Conservation (phyloP, 176 grass and related monocot genomes). For the Cocos nucifera region DNA sequence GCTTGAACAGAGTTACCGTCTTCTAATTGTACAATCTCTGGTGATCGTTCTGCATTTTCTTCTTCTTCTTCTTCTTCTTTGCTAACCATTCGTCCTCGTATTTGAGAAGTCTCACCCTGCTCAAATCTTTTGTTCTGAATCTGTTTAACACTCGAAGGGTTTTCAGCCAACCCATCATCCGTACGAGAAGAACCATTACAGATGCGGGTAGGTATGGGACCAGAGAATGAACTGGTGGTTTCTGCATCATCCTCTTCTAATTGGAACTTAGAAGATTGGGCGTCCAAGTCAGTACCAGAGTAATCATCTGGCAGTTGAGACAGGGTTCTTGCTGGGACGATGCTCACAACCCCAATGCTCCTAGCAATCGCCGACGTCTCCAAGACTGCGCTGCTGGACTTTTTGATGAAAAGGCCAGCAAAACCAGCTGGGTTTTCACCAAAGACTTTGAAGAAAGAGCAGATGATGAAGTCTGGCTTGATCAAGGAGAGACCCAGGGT, state of each 20-base stretch:
- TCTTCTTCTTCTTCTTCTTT: constrained; percentile 3
- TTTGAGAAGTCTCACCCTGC: neutral
- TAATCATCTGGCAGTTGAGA: constrained; percentile 38
- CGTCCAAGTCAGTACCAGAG: constrained; percentile 53
- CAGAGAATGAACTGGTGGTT: constrained; percentile 57
- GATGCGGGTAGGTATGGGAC: constrained; percentile 31
- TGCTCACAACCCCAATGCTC: constrained; percentile 79
- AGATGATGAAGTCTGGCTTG: constrained; percentile 88
- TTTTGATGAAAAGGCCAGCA: constrained; percentile 71
- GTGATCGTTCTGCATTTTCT: neutral
- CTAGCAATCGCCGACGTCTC: constrained; percentile 64
- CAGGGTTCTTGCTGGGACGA: constrained; percentile 53
- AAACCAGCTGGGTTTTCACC: constrained; percentile 84
- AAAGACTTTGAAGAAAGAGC: constrained; percentile 93
- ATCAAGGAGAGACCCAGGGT: constrained; percentile 70
- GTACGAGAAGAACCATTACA: neutral
- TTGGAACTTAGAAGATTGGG: constrained; percentile 22
- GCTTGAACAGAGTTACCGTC: neutral
- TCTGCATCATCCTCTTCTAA: constrained; percentile 39
- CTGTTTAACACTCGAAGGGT: neutral
- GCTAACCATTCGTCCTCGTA: neutral
- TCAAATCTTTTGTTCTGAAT: neutral
- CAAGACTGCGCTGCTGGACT: constrained; percentile 41
- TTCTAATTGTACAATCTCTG: neutral
- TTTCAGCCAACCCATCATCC: neutral